Evolutionary conservation across 2,329 filamentous ascomycete species (phyloP).

Genomic region (Aschersonia sp.): DNA sequence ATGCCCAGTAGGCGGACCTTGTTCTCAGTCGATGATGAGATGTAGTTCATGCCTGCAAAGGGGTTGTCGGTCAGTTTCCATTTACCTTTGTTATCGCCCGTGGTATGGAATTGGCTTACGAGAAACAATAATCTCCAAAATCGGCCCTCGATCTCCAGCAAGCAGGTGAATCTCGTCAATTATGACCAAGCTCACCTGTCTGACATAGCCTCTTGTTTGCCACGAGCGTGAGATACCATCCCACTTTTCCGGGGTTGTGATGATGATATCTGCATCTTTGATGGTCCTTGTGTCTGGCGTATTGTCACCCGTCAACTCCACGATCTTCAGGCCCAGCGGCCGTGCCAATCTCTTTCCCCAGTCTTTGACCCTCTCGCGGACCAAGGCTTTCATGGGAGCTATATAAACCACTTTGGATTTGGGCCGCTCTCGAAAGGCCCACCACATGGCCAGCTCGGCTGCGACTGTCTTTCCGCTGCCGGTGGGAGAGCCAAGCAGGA

Average conservation of each 20-base stretch:
- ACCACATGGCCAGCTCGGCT: slow-evolving; percentile 97
- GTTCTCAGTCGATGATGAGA: slow-evolving; percentile 82
- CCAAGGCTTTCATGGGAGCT: slow-evolving; percentile 96
- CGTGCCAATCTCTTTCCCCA: slow-evolving; percentile 73
- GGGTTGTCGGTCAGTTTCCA: too few relatives aligned
- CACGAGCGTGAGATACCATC: slow-evolving; percentile 98
- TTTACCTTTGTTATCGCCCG: too few relatives aligned
- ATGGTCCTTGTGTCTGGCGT: slow-evolving; percentile 95
- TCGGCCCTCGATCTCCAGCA: slow-evolving; percentile 92
- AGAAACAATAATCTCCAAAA: slow-evolving; percentile 90
- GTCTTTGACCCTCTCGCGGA: slow-evolving; percentile 90
- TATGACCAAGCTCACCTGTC: slow-evolving; percentile 88
- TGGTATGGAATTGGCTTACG: slow-evolving; percentile 19
- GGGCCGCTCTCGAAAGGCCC: slow-evolving; percentile 88
- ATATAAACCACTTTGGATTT: slow-evolving; percentile 98
- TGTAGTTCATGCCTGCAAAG: slow-evolving; percentile 82
- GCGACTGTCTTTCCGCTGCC: slow-evolving; percentile 97
- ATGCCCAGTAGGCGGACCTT: slow-evolving; percentile 89
- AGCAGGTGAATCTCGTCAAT: slow-evolving; percentile 97
- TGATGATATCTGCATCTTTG: slow-evolving; percentile 89
- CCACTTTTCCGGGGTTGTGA: slow-evolving; percentile 99
- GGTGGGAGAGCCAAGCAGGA: slow-evolving; percentile 87
- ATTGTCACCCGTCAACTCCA: slow-evolving; percentile 93
- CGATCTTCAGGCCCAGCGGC: slow-evolving; percentile 76
- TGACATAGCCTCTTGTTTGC: slow-evolving; percentile 94